These are phyloP conservation scores for Ehretia macrophylla DNA, from an alignment of 257 asterid genomes.

Conservation along the genomic window DNA sequence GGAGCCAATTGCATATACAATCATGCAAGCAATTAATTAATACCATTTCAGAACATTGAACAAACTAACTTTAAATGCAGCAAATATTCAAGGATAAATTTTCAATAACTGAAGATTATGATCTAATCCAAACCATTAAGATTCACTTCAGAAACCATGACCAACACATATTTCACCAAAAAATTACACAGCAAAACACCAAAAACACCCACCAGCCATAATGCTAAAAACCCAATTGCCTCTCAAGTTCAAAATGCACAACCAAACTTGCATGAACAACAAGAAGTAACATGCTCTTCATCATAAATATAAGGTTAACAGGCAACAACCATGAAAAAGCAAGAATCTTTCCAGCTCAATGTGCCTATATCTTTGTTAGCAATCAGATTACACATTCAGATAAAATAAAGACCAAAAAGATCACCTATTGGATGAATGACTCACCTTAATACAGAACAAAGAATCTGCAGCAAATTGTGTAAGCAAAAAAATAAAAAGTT, in stretches of 20 bases:
- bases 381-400: slow-evolving; percentile 2
- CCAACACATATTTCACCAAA: background rate
- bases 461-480: slow-evolving; percentile 30
- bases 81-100: background rate
- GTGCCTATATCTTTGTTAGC: slow-evolving; percentile 2
- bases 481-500: slow-evolving; percentile 22
- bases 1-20: background rate
- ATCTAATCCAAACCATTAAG: no score
- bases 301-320: background rate
- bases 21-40: slow-evolving; percentile 3
- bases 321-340: slow-evolving; percentile 7
- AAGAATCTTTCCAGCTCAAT: slow-evolving; percentile 18
- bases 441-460: slow-evolving; percentile 36
- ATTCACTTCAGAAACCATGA: slow-evolving; percentile 1
- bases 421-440: slow-evolving; percentile 18
- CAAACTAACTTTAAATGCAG: background rate
- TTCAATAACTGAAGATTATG: background rate
- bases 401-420: slow-evolving; percentile 2
- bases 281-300: background rate
- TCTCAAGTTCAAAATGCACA: background rate
- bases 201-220: slow-evolving; percentile 8
- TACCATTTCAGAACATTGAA: background rate
- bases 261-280: slow-evolving; percentile 6
- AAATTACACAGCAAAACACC: background rate
- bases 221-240: slow-evolving; percentile 3